Conservation (phyloP, 2,329 filamentous ascomycete genomes). For the Fusarium oligoseptatum region DNA sequence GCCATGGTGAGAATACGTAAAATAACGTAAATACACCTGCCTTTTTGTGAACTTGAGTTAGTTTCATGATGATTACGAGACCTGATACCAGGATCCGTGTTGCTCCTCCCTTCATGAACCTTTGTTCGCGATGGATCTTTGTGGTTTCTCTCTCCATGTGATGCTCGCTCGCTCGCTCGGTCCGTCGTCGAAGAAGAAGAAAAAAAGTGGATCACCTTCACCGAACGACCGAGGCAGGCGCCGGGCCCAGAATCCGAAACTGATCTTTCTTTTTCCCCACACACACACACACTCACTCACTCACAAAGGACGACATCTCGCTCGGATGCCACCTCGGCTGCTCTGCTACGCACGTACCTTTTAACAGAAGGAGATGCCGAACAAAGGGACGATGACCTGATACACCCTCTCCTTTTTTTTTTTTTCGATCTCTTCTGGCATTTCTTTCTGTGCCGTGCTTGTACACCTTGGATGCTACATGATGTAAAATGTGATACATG, state of each 20-base stretch:
- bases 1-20: background rate
- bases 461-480: conserved; percentile 29
- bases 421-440: conserved; percentile 10
- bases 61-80: background rate
- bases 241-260: conserved; percentile 30
- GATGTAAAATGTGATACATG: conserved; percentile 31
- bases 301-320: conserved; percentile 17
- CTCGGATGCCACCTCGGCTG: background rate
- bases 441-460: conserved; percentile 32
- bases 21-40: background rate
- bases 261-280: conserved; percentile 26
- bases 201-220: conserved; percentile 27
- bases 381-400: conserved; percentile 34
- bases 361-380: background rate
- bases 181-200: background rate
- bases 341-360: background rate
- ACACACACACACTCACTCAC: background rate
- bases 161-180: background rate
- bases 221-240: conserved; percentile 24
- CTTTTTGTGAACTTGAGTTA: background rate
- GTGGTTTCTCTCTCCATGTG: background rate
- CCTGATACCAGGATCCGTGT: no score
- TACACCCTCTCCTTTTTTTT: conserved; percentile 20
- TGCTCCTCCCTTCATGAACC: background rate
- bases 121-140: background rate